Conservation (phyloP, 805 yeast genomes). For the Hanseniaspora hatyaiensis region DNA sequence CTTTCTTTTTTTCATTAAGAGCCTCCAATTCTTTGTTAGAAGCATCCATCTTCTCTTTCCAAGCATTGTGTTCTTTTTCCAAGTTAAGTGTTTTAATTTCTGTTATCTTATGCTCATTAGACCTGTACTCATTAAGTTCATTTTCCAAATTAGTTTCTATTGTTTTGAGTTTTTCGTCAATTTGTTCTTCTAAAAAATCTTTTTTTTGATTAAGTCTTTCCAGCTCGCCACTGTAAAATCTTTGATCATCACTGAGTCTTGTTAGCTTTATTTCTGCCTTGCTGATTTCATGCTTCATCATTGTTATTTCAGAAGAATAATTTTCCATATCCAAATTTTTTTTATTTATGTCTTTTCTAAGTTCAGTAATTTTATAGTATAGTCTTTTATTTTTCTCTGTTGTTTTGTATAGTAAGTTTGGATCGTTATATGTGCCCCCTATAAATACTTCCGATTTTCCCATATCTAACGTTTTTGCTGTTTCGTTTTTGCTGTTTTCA, state of each 20-base stretch:
- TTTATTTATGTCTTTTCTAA: conserved; percentile 24
- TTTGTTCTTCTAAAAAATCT: conserved; percentile 18
- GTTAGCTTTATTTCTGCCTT: conserved; percentile 21
- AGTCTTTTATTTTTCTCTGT: conserved; percentile 27
- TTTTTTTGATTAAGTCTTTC: conserved; percentile 21
- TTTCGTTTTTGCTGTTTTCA: not conserved
- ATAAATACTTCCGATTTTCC: conserved; percentile 1
- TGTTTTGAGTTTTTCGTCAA: conserved; percentile 22
- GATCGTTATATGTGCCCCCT: conserved; percentile 24
- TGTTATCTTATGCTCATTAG: conserved; percentile 17
- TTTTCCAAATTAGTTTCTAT: conserved; percentile 23
- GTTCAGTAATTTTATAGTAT: conserved; percentile 24
- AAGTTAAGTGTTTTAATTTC: not conserved
- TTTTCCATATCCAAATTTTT: conserved; percentile 22
- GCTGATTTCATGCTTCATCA: conserved; percentile 23
- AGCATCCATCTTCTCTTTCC: not conserved
- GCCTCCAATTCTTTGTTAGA: conserved; percentile 21
- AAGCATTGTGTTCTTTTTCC: not conserved
- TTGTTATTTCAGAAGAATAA: conserved; percentile 20
- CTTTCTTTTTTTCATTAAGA: conserved; percentile 17
- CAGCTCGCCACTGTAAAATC: conserved; percentile 19
- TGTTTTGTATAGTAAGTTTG: conserved; percentile 26
- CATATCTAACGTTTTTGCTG: not conserved
- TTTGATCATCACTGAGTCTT: conserved; percentile 21
- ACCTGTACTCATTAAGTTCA: conserved; percentile 21